Conservation (phyloP, 345 rosid species). For the Durio zibethinus region DNA sequence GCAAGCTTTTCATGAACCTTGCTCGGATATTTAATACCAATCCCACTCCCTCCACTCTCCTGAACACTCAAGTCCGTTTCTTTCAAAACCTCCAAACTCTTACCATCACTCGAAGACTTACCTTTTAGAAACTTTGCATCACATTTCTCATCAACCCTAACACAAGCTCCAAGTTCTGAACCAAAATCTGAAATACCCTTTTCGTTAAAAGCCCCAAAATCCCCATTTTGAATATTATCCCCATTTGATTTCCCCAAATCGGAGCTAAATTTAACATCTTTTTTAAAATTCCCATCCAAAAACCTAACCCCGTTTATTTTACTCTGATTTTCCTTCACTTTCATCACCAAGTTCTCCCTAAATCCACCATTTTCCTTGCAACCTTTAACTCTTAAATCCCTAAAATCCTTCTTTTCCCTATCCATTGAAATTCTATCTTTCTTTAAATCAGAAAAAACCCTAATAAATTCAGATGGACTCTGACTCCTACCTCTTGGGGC, state of each 20-base stretch:
- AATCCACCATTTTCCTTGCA: constrained; percentile 36
- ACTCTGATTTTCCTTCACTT: constrained; percentile 28
- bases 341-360: constrained; percentile 23
- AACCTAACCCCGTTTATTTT: constrained; percentile 18
- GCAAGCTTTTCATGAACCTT: constrained; percentile 95
- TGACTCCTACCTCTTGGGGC: constrained; percentile 78
- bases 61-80: constrained; percentile 37
- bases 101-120: constrained; percentile 28
- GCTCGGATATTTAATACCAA: constrained; percentile 45
- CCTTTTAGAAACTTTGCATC: constrained; percentile 32
- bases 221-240: constrained; percentile 15
- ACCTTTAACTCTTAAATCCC: constrained; percentile 24
- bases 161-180: constrained; percentile 16
- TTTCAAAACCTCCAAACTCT: constrained; percentile 38
- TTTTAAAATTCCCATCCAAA: constrained; percentile 16
- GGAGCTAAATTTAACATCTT: constrained; percentile 22
- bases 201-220: constrained; percentile 8
- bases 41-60: constrained; percentile 20
- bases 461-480: constrained; percentile 72
- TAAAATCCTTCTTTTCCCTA: constrained; percentile 25
- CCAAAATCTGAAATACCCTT: constrained; percentile 19
- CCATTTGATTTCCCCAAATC: constrained; percentile 23
- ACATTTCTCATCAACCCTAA: constrained; percentile 21
- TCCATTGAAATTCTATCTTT: constrained; percentile 38
- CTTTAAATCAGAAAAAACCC: constrained; percentile 47